phyloP scores from a whole-genome alignment of 1,139 yeast genomes.

The Geotrichum klebahnii region DNA sequence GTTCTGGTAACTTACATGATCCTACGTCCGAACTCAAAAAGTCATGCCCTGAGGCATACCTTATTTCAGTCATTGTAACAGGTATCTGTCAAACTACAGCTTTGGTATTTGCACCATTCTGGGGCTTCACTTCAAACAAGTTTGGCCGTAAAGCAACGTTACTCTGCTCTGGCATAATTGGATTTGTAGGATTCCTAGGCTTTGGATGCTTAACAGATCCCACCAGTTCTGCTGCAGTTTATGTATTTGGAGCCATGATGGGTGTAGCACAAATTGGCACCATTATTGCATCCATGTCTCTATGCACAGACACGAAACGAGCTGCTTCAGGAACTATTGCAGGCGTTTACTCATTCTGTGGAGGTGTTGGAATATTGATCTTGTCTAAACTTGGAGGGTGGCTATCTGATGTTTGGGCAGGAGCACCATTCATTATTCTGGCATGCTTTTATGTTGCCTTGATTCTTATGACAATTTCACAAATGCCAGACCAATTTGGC shows the following conservation, averaged over 20 bases:
- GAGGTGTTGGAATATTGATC: conserved; percentile 64
- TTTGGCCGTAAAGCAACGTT: conserved; percentile 45
- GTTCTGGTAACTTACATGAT: conserved; percentile 29
- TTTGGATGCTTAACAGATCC: conserved; percentile 39
- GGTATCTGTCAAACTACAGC: conserved; percentile 63
- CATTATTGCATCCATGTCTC: conserved; percentile 50
- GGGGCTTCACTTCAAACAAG: conserved; percentile 56
- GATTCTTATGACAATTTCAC: conserved; percentile 22
- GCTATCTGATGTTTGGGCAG: conserved; percentile 54
- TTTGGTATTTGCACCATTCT: conserved; percentile 56
- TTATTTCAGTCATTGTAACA: conserved; percentile 61
- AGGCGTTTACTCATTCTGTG: conserved; percentile 63
- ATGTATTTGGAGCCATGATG: conserved; percentile 41
- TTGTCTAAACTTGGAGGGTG: conserved; percentile 60
- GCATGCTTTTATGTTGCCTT: conserved; percentile 45
- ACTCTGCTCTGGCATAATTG: conserved; percentile 40
- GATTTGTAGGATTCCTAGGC: conserved; percentile 41
- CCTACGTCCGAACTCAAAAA: conserved; percentile 30
- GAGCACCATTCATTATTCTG: conserved; percentile 57
- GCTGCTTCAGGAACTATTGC: conserved; percentile 58
- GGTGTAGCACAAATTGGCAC: conserved; percentile 58
- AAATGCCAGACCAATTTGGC: conserved; percentile 14
- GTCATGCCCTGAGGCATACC: conserved; percentile 59
- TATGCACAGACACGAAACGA: conserved; percentile 44
- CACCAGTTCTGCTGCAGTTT: conserved; percentile 34